Percentiles rank a stretch among this genome's conserved stretches.
phyloP scores from a whole-genome alignment of 352 stramenopile species.

The Pythium chondricola region DNA sequence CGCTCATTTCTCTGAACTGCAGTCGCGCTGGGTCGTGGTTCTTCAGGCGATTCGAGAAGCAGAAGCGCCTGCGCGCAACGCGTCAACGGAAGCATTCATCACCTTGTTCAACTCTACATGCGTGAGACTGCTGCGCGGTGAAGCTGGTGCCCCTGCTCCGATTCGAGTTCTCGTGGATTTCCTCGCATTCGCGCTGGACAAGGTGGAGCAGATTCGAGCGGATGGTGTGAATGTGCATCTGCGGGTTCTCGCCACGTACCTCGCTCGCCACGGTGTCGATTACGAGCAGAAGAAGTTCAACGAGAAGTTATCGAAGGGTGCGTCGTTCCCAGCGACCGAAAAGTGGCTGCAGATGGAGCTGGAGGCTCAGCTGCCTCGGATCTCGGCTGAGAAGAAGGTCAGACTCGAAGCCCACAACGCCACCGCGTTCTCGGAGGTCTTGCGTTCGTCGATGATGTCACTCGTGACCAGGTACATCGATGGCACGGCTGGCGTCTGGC shows the following conservation, averaged over 20 bases:
- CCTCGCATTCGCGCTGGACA: constrained; percentile 55
- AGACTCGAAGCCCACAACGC: constrained; percentile 25
- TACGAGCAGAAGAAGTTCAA: constrained; percentile 59
- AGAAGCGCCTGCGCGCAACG: constrained; percentile 46
- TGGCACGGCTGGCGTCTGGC: constrained; percentile 35
- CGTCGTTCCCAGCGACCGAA: constrained; percentile 29
- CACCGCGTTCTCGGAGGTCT: constrained; percentile 34
- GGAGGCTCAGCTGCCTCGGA: constrained; percentile 18
- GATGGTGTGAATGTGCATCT: constrained; percentile 63
- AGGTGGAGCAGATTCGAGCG: constrained; percentile 54
- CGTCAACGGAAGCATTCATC: constrained; percentile 36
- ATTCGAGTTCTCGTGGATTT: constrained; percentile 48
- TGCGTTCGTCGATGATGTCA: constrained; percentile 37
- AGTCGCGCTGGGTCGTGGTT: constrained; percentile 33
- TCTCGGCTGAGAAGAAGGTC: constrained; percentile 20
- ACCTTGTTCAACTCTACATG: constrained; percentile 23
- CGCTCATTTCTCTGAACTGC: constrained; percentile 24
- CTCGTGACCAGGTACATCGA: constrained; percentile 53
- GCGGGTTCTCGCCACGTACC: constrained; percentile 39
- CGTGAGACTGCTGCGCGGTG: constrained; percentile 11
- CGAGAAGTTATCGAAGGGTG: constrained; percentile 20
- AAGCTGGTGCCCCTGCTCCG: constrained; percentile 1
- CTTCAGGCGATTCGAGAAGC: constrained; percentile 37
- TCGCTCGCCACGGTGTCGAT: constrained; percentile 48
- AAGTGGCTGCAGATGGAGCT: constrained; percentile 49